phyloP scores from a whole-genome alignment of 1,284 basidiomycete species.

The Malassezia sympodialis region DNA sequence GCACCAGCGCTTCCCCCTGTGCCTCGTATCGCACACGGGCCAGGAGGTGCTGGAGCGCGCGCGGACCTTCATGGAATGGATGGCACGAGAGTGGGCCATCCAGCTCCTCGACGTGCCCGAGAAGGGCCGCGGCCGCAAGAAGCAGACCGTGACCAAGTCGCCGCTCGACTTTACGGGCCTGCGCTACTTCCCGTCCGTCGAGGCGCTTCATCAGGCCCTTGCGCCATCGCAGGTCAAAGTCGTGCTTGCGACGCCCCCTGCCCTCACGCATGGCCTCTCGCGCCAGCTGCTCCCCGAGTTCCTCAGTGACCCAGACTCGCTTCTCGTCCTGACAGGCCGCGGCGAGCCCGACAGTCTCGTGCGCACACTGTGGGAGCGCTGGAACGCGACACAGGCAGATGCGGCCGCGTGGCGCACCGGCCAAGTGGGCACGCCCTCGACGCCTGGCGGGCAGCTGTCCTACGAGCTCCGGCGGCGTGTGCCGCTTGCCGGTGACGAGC shows the following conservation, averaged over 20 bases:
- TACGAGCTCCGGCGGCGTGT: constrained; percentile 66
- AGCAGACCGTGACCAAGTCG: constrained; percentile 17
- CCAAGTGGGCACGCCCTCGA: constrained; percentile 67
- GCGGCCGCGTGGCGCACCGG: constrained; percentile 72
- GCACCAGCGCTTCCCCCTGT: constrained; percentile 55
- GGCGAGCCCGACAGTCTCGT: constrained; percentile 71
- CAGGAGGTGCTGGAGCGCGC: constrained; percentile 90
- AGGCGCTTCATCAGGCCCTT: constrained; percentile 68
- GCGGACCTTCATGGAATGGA: constrained; percentile 96
- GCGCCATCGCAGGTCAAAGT: constrained; percentile 67
- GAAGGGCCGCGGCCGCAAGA: constrained; percentile 14
- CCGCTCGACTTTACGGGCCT: constrained; percentile 54
- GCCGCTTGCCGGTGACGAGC: constrained; percentile 56
- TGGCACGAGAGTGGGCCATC: constrained; percentile 71
- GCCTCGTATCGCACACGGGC: constrained; percentile 77
- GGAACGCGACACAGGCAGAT: constrained; percentile 70
- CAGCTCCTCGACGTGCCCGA: constrained; percentile 24
- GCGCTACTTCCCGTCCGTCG: constrained; percentile 74
- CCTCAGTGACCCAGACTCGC: constrained; percentile 58
- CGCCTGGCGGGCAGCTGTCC: constrained; percentile 14
- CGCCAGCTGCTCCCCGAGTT: constrained; percentile 74
- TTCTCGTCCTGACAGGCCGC: constrained; percentile 30
- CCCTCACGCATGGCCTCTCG: constrained; percentile 84
- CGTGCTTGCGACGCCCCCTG: constrained; percentile 81
- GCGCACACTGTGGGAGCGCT: constrained; percentile 68